phyloP scores from a whole-genome alignment of 2,329 filamentous ascomycete genomes.

The Chaetomium sp. region DNA sequence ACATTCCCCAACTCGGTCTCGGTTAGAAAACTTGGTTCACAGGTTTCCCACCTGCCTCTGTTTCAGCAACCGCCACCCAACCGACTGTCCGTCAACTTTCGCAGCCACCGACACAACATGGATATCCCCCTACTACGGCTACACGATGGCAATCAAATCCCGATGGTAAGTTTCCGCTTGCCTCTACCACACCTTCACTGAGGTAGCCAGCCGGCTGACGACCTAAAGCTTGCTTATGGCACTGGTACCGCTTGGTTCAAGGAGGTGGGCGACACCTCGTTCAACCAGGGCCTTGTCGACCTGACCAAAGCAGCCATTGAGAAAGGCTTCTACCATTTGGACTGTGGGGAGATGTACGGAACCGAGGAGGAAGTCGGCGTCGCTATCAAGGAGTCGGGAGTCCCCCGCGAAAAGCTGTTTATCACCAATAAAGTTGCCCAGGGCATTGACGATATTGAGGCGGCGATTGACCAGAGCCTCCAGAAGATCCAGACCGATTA shows the following conservation, averaged over 20 bases:
- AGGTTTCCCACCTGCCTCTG: not conserved
- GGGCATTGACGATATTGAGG: not conserved
- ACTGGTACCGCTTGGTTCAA: not conserved
- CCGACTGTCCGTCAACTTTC: not conserved
- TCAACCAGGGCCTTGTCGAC: not conserved
- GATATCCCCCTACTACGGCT: not conserved
- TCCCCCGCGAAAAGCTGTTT: not conserved
- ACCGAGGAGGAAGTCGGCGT: not conserved
- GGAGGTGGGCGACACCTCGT: not conserved
- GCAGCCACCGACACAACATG: not conserved
- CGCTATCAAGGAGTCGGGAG: not conserved
- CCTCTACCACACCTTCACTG: not conserved
- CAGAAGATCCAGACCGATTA: not conserved
- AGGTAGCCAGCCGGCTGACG: not conserved
- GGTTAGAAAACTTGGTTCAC: not conserved
- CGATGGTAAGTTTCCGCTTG: not conserved
- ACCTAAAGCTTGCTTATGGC: not conserved
- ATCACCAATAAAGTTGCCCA: not conserved
- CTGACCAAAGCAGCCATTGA: not conserved
- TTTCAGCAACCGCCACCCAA: not conserved
- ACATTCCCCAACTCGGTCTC: not conserved
- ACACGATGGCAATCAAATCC: not conserved
- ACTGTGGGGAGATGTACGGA: not conserved
- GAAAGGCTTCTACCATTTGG: not conserved
- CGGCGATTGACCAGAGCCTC: not conserved